Evolutionary conservation across 2,329 filamentous ascomycete genomes (phyloP).

Genomic region (Oidium heveae): DNA sequence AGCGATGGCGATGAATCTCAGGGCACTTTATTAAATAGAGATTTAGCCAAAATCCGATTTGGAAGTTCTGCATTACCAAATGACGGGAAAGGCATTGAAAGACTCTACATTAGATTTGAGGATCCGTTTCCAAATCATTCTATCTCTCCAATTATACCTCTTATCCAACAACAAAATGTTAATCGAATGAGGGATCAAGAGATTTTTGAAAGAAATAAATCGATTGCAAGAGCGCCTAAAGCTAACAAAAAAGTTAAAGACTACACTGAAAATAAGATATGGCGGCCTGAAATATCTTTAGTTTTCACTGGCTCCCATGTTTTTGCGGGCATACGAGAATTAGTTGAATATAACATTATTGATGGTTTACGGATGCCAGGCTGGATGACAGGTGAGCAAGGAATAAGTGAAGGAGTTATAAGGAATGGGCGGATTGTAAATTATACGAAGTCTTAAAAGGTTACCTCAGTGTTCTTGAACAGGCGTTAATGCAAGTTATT

Average conservation of each 20-base stretch:
- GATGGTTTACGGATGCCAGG: conserved; percentile 60
- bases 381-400: conserved; percentile 78
- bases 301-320: conserved; percentile 55
- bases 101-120: conserved; percentile 31
- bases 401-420: conserved; percentile 48
- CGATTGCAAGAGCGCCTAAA: too few species aligned
- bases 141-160: neutral
- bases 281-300: conserved; percentile 35
- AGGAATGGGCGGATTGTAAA: conserved; percentile 32
- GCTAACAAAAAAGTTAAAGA: too few species aligned
- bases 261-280: conserved; percentile 16
- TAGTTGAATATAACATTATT: conserved; percentile 53
- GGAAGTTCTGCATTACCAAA: conserved; percentile 29
- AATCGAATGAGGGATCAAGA: too few species aligned
- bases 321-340: conserved; percentile 52
- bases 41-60: conserved; percentile 44
- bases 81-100: conserved; percentile 36
- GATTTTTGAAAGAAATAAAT: too few species aligned
- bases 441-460: too few species aligned
- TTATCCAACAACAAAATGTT: neutral
- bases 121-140: conserved; percentile 24
- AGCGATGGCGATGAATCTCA: conserved; percentile 11
- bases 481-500: too few species aligned
- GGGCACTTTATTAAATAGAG: conserved; percentile 29
- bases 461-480: too few species aligned